A percentile compares a stretch with the other conserved stretches of the same genome.
Conservation (phyloP, 2,329 filamentous ascomycete genomes). For the Hansfordia pulvinata region DNA sequence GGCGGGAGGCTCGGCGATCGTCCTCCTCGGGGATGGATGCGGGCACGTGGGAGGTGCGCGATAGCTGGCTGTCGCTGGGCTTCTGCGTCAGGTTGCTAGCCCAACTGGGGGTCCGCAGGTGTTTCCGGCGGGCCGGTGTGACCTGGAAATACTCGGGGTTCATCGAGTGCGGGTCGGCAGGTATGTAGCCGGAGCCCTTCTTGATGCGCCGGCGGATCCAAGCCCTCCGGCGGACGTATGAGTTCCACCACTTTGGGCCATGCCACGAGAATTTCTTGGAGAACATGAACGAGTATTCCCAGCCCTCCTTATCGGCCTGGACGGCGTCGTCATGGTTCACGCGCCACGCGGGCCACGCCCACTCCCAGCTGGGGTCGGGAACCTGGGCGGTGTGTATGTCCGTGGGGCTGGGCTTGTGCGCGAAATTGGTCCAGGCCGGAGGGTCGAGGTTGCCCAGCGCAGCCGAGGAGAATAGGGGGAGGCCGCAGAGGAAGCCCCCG, state of each 20-base stretch:
- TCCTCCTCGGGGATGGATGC: slow-evolving; percentile 10
- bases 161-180: slow-evolving; percentile 48
- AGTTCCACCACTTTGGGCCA: slow-evolving; percentile 82
- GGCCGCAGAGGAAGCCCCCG: slow-evolving; percentile 77
- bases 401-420: slow-evolving; percentile 45
- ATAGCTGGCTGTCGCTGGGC: slow-evolving; percentile 8
- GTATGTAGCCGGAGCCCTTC: slow-evolving; percentile 30
- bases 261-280: slow-evolving; percentile 69
- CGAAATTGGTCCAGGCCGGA: slow-evolving; percentile 68
- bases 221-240: slow-evolving; percentile 77
- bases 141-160: slow-evolving; percentile 73
- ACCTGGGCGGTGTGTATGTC: slow-evolving; percentile 77
- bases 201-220: slow-evolving; percentile 77
- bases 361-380: slow-evolving; percentile 90
- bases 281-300: slow-evolving; percentile 94
- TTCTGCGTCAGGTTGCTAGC: slow-evolving; percentile 21
- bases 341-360: slow-evolving; percentile 59
- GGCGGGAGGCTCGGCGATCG: slow-evolving; percentile 9
- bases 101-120: slow-evolving; percentile 25
- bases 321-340: slow-evolving; percentile 62
- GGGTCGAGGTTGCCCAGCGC: slow-evolving; percentile 82
- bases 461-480: slow-evolving; percentile 76
- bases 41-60: slow-evolving; percentile 19
- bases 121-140: slow-evolving; percentile 33
- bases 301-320: slow-evolving; percentile 65